These are phyloP conservation scores for Cercospora nicotianae DNA, from an alignment of 2,329 filamentous ascomycete genomes.

Conservation along the genomic window DNA sequence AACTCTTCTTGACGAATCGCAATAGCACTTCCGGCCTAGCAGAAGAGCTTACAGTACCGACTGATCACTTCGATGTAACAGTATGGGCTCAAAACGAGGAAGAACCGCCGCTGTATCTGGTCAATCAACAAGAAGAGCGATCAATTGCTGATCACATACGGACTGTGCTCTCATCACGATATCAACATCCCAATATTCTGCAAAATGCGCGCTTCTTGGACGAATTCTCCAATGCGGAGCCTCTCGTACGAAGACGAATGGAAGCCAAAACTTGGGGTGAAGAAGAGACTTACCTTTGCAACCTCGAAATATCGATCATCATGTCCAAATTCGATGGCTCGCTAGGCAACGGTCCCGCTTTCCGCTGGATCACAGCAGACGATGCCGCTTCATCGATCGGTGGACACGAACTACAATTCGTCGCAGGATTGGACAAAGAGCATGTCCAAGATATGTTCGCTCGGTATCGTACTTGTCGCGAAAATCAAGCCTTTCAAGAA, in stretches of 20 bases:
- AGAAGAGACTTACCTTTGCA: constrained; percentile 10
- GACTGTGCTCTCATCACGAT: constrained; percentile 11
- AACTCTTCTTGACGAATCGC: constrained; percentile 17
- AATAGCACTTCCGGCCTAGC: constrained; percentile 3
- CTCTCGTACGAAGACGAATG: constrained; percentile 4
- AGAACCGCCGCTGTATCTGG: constrained; percentile 5
- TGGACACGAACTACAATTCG: background rate
- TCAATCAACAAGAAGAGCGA: constrained; percentile 11
- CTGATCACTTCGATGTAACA: constrained; percentile 16
- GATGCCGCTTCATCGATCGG: background rate
- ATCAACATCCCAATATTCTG: constrained; percentile 15
- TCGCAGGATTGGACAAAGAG: constrained; percentile 9
- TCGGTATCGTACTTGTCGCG: constrained; percentile 10
- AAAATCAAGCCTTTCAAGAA: constrained; percentile 12
- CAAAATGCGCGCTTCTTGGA: constrained; percentile 17
- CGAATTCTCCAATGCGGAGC: constrained; percentile 13
- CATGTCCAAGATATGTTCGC: constrained; percentile 13
- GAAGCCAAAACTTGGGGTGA: constrained; percentile 14
- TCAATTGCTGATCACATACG: constrained; percentile 14
- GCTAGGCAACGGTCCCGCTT: constrained; percentile 14
- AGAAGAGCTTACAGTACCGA: constrained; percentile 14
- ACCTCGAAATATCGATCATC: constrained; percentile 14
- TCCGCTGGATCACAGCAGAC: constrained; percentile 10
- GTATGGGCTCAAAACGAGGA: background rate
- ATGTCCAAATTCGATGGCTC: constrained; percentile 20